Evolutionary conservation across 2,329 filamentous ascomycete genomes (phyloP).

Genomic region (Trichophyton verrucosum): DNA sequence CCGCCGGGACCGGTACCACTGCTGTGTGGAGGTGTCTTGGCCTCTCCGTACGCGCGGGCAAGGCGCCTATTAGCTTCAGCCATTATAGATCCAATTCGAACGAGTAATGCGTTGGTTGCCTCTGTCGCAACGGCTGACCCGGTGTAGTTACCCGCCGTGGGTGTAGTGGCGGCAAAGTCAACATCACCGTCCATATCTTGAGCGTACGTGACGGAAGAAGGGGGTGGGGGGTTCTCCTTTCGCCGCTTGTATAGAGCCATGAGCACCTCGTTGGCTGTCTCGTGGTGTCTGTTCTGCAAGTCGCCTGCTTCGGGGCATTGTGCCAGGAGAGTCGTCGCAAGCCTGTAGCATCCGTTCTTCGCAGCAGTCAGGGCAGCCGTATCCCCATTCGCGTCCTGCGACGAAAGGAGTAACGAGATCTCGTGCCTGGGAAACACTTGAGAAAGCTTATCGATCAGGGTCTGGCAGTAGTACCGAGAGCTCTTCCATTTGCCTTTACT

Average conservation of each 20-base stretch:
- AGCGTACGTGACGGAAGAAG: conserved; percentile 50
- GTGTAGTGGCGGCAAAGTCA: conserved; percentile 20
- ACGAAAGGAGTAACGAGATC: conserved; percentile 66
- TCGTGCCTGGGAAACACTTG: conserved; percentile 64
- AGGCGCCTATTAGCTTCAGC: conserved; percentile 61
- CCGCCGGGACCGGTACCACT: conserved; percentile 15
- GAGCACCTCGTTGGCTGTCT: conserved; percentile 76
- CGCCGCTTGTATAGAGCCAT: conserved; percentile 57
- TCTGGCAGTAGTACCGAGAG: conserved; percentile 86
- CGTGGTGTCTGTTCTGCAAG: conserved; percentile 66
- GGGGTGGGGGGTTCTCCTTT: conserved; percentile 52
- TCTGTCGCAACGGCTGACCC: conserved; percentile 33
- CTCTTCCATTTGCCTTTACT: conserved; percentile 78
- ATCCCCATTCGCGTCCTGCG: conserved; percentile 75
- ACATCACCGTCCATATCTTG: conserved; percentile 25
- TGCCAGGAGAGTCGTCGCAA: conserved; percentile 52
- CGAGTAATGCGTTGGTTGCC: conserved; percentile 58
- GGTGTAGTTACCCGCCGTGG: conserved; percentile 28
- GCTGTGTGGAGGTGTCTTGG: conserved; percentile 41
- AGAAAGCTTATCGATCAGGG: conserved; percentile 73
- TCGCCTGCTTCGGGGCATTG: conserved; percentile 68
- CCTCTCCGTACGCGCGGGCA: conserved; percentile 47
- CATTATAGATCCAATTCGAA: conserved; percentile 56
- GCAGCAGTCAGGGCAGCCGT: conserved; percentile 82
- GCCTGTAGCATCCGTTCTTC: conserved; percentile 71